Percentiles rank a stretch among this genome's conserved stretches.
These are phyloP conservation scores for Thraustotheca clavata DNA, from an alignment of 352 stramenopile genomes.

Conservation along the genomic window DNA sequence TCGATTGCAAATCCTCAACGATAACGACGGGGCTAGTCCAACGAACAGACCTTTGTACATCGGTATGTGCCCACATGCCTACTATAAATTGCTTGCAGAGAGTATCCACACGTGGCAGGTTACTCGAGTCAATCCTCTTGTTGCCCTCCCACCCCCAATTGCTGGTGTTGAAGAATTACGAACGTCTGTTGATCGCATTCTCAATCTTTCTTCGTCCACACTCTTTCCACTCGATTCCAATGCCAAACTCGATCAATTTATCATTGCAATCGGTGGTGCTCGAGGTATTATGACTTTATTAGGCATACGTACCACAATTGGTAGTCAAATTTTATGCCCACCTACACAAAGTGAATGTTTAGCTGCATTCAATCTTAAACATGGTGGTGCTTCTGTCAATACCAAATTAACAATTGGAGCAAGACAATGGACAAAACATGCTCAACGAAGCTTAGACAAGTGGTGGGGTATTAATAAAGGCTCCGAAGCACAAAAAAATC, in stretches of 20 bases:
- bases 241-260: conserved; percentile 21
- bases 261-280: conserved; percentile 38
- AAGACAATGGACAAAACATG: conserved; percentile 72
- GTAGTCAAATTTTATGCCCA: conserved; percentile 38
- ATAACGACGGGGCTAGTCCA: not conserved
- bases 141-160: conserved; percentile 22
- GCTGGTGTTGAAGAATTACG: conserved; percentile 32
- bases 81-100: conserved; percentile 38
- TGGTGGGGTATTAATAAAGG: conserved; percentile 59
- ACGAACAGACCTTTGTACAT: conserved; percentile 8
- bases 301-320: conserved; percentile 51
- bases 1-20: not conserved
- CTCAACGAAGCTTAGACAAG: conserved; percentile 43
- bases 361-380: conserved; percentile 34
- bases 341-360: conserved; percentile 52
- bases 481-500: conserved; percentile 64
- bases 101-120: conserved; percentile 36
- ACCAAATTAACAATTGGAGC: conserved; percentile 56
- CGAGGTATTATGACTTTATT: conserved; percentile 57
- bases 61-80: conserved; percentile 25
- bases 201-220: conserved; percentile 22
- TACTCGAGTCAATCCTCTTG: conserved; percentile 27
- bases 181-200: conserved; percentile 27
- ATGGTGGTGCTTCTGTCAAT: conserved; percentile 26
- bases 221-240: conserved; percentile 22